Base-by-base conservation (phyloP, 1,284 basidiomycete species). In the Ustilago esculenta region DNA sequence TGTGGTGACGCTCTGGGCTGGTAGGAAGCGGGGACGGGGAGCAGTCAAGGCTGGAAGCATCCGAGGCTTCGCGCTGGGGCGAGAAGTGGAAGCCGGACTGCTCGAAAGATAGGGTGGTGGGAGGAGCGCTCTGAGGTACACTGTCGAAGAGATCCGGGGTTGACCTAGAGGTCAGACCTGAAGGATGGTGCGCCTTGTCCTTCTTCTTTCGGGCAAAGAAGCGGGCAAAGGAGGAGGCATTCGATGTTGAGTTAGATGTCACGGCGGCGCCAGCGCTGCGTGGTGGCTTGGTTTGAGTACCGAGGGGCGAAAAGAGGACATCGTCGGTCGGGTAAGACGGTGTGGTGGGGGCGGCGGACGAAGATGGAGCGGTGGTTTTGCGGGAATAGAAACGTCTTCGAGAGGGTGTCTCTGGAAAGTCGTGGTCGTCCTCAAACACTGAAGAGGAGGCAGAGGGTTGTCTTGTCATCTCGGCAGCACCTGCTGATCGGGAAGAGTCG, bases 191-290 rank as follows among this genome's bases (percentile, higher is more conserved):
- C 15, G 43, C 44, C 50, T 69, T 76, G 56, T 73, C 64, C 43
- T 72, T 72, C 55, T 72, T 72, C 63, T 70, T 76, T 57, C 74
- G 67, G 18, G 56, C 39, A 25, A 76, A 76, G 51, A 76, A 58
- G 11, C 73, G 60, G 15, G 63, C 49, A 18, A 73, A 51, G 37
- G 66, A 58, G 4, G 66, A 72, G 3, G 55, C 43, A 9, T 18
- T 51, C 5, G 60, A 59, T 10, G 30, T 12, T 12, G 53, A 32
- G 4, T 44, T 23, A 12, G 59, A 23, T 2, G 49, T 29, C 34
- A 44, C 46, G 49, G 36, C 33, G 8, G 54, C 46, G 45, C 54
- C 54, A 21, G 54, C 46, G 41, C 45, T 45, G 41, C 61, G 50
- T 7, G 32, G 43, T 14, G 45, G 11, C 33, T 52, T 60, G 25